phyloP scores from a whole-genome alignment of 148 eudicot genomes.

The Dysphania ambrosioides region DNA sequence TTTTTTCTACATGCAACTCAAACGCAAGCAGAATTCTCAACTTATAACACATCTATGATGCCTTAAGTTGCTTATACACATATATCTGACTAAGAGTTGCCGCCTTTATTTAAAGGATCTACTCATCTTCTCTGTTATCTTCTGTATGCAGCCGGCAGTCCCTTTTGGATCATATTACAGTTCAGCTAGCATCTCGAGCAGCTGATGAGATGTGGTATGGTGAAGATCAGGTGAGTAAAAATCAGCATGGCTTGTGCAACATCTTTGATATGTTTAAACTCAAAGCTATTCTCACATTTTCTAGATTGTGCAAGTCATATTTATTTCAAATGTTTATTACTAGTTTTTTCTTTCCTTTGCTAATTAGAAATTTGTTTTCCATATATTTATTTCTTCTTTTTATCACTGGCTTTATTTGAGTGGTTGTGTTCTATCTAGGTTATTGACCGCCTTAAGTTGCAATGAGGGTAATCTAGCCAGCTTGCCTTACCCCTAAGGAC shows the following conservation, averaged over 20 bases:
- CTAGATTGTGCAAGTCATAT: too few species aligned
- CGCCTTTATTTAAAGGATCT: not conserved
- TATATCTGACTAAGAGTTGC: not conserved
- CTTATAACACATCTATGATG: not conserved
- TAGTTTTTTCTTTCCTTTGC: too few species aligned
- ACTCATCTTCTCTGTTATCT: not conserved
- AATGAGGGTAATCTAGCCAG: too few species aligned
- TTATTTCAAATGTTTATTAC: too few species aligned
- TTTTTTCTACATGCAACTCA: not conserved
- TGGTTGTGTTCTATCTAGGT: too few species aligned
- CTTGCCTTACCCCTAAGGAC: too few species aligned
- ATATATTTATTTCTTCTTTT: too few species aligned
- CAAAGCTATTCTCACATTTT: too few species aligned
- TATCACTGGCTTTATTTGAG: too few species aligned
- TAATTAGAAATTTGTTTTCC: too few species aligned
- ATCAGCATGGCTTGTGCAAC: constrained; percentile 2
- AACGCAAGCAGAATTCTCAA: not conserved
- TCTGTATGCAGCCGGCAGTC: constrained; percentile 71
- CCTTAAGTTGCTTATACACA: not conserved
- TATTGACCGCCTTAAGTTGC: too few species aligned
- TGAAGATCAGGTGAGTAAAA: constrained; percentile 55
- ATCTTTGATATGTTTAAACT: too few species aligned
- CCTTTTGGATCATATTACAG: constrained; percentile 79
- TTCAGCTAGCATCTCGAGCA: constrained; percentile 91
- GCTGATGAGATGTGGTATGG: constrained; percentile 94